Conservation (phyloP, 208 protist genomes). For the Leishmania tropica region DNA sequence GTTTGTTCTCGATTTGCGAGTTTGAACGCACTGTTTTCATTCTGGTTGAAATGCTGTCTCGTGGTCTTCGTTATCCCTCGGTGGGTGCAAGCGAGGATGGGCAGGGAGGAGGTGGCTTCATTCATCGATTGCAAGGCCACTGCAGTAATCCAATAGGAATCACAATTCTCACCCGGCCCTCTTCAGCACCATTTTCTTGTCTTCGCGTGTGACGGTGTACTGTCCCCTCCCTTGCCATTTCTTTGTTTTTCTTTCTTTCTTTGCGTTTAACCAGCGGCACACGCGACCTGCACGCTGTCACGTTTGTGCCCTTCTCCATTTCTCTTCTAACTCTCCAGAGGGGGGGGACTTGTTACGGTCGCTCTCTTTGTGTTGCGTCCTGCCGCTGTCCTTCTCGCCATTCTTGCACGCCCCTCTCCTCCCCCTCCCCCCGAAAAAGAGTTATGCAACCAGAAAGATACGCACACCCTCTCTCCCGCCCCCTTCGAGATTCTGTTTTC, state of each 20-base stretch:
- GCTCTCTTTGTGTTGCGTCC: neutral
- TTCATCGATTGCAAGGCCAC: neutral
- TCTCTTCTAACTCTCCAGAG: neutral
- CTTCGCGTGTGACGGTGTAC: neutral
- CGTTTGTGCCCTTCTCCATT: neutral
- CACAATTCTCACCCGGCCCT: neutral
- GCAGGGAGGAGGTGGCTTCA: neutral
- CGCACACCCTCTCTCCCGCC: neutral
- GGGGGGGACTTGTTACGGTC: neutral
- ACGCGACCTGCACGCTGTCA: neutral
- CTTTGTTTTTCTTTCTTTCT: neutral
- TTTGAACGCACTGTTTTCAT: neutral
- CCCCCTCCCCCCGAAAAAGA: neutral
- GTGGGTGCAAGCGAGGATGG: neutral
- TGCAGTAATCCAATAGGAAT: neutral
- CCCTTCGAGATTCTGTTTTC: neutral
- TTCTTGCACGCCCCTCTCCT: neutral
- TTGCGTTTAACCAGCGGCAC: neutral
- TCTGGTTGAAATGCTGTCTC: neutral
- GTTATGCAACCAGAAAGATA: neutral
- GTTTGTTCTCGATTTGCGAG: neutral
- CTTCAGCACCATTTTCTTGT: neutral
- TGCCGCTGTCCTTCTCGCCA: neutral
- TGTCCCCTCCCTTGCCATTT: neutral
- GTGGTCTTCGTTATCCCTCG: neutral